Evolutionary conservation across 2,329 filamentous ascomycete genomes (phyloP).

Genomic region (Fusarium pseudoanthophilum): DNA sequence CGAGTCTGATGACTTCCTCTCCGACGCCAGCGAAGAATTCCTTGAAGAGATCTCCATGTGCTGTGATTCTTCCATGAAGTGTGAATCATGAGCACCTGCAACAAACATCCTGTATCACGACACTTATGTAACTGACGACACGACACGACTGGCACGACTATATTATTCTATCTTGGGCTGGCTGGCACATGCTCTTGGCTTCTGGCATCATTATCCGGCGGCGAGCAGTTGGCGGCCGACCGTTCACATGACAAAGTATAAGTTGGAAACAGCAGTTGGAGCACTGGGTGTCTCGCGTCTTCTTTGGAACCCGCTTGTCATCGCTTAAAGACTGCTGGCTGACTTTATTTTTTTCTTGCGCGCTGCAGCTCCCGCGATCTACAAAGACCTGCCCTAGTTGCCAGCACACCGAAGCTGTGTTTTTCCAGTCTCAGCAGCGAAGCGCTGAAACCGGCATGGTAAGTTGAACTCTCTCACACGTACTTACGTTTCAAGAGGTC

Average conservation of each 20-base stretch:
- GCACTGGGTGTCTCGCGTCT: slow-evolving; percentile 39
- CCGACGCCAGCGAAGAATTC: slow-evolving; percentile 40
- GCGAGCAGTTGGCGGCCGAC: slow-evolving; percentile 34
- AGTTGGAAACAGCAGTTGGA: slow-evolving; percentile 42
- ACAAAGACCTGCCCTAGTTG: slow-evolving; percentile 88
- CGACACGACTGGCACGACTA: slow-evolving; percentile 26
- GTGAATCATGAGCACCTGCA: slow-evolving; percentile 29
- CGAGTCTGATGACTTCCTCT: slow-evolving; percentile 34
- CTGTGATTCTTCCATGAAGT: slow-evolving; percentile 25
- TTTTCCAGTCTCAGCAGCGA: slow-evolving; percentile 98
- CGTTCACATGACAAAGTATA: slow-evolving; percentile 27
- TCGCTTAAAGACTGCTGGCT: slow-evolving; percentile 53
- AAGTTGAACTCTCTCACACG: slow-evolving; percentile 50
- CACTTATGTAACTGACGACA: slow-evolving; percentile 20
- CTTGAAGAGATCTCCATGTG: slow-evolving; percentile 38
- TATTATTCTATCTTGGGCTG: slow-evolving; percentile 9
- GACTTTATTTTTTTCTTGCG: slow-evolving; percentile 52
- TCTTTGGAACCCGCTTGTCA: slow-evolving; percentile 45
- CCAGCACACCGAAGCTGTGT: slow-evolving; percentile 89
- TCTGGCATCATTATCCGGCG: slow-evolving; percentile 14
- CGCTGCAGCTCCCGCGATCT: slow-evolving; percentile 84
- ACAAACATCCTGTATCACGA: slow-evolving; percentile 4
- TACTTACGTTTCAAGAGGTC: background rate
- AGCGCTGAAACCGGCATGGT: slow-evolving; percentile 99
- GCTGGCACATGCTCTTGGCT: slow-evolving; percentile 45